phyloP scores from a whole-genome alignment of 2,329 filamentous ascomycete species.

The Aspergillus sp. region DNA sequence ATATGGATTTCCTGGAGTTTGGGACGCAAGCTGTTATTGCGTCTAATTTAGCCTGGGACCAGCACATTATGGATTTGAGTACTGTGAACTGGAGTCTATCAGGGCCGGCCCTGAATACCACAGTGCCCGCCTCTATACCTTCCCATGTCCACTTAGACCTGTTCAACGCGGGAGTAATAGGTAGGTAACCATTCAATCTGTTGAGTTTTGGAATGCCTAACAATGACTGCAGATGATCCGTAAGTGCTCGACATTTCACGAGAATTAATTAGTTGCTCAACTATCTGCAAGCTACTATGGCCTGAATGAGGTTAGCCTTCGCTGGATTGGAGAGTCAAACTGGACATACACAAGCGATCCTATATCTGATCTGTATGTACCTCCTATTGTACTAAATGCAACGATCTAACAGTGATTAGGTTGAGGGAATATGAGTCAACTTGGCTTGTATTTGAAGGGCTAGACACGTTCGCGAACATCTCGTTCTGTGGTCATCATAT shows the following conservation, averaged over 20 bases:
- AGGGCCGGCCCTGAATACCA: constrained; percentile 50
- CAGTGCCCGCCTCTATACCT: constrained; percentile 55
- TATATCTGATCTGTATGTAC: constrained; percentile 43
- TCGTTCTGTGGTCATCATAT: constrained; percentile 56
- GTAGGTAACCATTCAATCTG: constrained; percentile 34
- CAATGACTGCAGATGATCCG: constrained; percentile 31
- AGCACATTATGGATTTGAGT: constrained; percentile 42
- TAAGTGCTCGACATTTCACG: constrained; percentile 17
- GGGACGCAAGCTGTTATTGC: constrained; percentile 19
- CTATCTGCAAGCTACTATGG: constrained; percentile 46
- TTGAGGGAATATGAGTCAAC: constrained; percentile 40
- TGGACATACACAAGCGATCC: constrained; percentile 61
- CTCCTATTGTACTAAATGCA: too few species aligned
- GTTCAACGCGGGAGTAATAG: constrained; percentile 53
- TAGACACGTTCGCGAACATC: constrained; percentile 62
- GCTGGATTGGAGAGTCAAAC: constrained; percentile 59
- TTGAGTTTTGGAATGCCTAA: background rate
- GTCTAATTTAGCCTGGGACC: constrained; percentile 19
- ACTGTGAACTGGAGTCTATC: constrained; percentile 47
- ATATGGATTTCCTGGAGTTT: constrained; percentile 23
- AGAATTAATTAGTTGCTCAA: constrained; percentile 3
- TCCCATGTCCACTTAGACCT: constrained; percentile 63
- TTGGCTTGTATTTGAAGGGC: constrained; percentile 61
- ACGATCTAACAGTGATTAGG: constrained; percentile 14
- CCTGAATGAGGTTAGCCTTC: constrained; percentile 59